Conservation (phyloP, 768 basidiomycete species). For the Mycena indigotica region DNA sequence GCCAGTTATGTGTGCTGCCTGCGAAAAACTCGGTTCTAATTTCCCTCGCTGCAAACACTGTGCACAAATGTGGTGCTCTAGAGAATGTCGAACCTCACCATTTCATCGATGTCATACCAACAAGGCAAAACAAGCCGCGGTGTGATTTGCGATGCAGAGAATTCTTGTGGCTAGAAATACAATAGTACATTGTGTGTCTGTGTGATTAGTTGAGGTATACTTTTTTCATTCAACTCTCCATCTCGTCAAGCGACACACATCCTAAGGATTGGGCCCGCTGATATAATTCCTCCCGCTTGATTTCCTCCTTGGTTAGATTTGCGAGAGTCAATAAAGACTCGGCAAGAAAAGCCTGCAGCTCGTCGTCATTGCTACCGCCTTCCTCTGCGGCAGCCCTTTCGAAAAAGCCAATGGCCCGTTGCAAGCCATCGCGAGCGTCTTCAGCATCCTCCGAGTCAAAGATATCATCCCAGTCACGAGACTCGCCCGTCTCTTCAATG, state of each 20-base stretch:
- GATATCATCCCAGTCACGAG: conserved; percentile 42
- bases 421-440: conserved; percentile 56
- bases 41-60: conserved; percentile 19
- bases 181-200: no score
- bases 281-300: conserved; percentile 54
- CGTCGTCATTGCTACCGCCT: conserved; percentile 23
- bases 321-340: conserved; percentile 65
- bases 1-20: conserved; percentile 14
- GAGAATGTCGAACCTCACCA: conserved; percentile 10
- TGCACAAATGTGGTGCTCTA: conserved; percentile 16
- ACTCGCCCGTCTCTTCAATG: conserved; percentile 51
- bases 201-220: background rate
- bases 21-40: conserved; percentile 9
- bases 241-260: conserved; percentile 39
- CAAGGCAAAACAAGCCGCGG: background rate
- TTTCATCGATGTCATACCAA: conserved; percentile 13
- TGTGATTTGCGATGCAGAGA: background rate
- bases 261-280: conserved; percentile 51
- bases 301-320: conserved; percentile 54
- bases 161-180: no score
- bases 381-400: conserved; percentile 40
- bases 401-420: conserved; percentile 46
- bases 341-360: conserved; percentile 43
- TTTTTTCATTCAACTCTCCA: conserved; percentile 29
- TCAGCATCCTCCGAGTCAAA: conserved; percentile 51